phyloP scores from a whole-genome alignment of 2,329 filamentous ascomycete genomes.

The Xenosphaeropsis pyriputrescens region DNA sequence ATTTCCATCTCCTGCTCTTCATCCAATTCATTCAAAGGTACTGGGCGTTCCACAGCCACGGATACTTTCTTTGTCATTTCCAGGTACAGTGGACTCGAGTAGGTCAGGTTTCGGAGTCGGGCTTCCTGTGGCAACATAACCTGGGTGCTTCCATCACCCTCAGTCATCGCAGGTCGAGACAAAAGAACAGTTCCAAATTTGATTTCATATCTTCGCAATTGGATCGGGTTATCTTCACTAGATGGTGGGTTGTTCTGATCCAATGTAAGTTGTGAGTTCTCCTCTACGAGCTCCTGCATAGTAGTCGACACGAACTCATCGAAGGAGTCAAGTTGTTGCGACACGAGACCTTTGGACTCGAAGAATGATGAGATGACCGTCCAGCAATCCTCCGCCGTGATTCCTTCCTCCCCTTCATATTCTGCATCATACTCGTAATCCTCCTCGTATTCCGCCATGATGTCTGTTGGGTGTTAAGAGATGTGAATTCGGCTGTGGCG shows the following conservation, averaged over 20 bases:
- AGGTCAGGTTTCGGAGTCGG: constrained; percentile 88
- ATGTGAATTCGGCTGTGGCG: constrained; percentile 2
- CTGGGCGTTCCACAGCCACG: constrained; percentile 63
- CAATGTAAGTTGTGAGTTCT: constrained; percentile 82
- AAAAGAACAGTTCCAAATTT: constrained; percentile 86
- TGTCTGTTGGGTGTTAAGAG: constrained; percentile 3
- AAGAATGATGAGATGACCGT: constrained; percentile 96
- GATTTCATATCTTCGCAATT: constrained; percentile 85
- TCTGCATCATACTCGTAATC: constrained; percentile 57
- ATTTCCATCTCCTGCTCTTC: constrained; percentile 43
- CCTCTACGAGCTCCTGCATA: constrained; percentile 86
- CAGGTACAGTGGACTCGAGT: constrained; percentile 81
- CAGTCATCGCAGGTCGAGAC: constrained; percentile 78
- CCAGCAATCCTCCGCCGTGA: constrained; percentile 98
- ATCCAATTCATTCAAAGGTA: constrained; percentile 54
- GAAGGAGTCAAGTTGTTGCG: constrained; percentile 96
- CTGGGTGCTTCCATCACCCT: constrained; percentile 78
- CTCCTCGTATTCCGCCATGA: constrained; percentile 22
- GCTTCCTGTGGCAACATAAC: constrained; percentile 89
- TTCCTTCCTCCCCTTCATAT: constrained; percentile 52
- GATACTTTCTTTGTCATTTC: constrained; percentile 76
- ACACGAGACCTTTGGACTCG: constrained; percentile 86
- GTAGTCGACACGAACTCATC: constrained; percentile 92
- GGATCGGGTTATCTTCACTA: constrained; percentile 63
- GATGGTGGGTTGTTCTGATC: constrained; percentile 78